Percentiles rank a stretch among this genome's conserved stretches.
Conservation (phyloP, 176 grass and related monocot genomes). For the Raddia guianensis region DNA sequence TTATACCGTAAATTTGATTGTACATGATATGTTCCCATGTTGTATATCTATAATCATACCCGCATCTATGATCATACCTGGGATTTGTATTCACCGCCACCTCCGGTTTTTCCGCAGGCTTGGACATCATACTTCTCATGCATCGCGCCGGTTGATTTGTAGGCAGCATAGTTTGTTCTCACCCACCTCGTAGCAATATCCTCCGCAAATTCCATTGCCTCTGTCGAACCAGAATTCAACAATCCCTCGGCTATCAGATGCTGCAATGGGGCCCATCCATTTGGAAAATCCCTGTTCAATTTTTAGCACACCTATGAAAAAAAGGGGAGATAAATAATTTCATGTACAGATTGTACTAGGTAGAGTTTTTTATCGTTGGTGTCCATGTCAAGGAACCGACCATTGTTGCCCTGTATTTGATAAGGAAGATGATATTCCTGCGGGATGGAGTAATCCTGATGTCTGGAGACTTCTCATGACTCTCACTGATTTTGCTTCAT, state of each 20-base stretch:
- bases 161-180: slow-evolving; percentile 81
- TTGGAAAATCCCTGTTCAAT: slow-evolving; percentile 81
- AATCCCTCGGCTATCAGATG: slow-evolving; percentile 86
- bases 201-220: slow-evolving; percentile 66
- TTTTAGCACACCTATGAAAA: background rate
- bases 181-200: slow-evolving; percentile 86
- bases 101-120: slow-evolving; percentile 68
- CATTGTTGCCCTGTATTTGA: slow-evolving; percentile 80
- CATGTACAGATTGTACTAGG: background rate
- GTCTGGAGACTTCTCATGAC: slow-evolving; percentile 69
- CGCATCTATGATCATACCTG: slow-evolving; percentile 57
- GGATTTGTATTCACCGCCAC: slow-evolving; percentile 82
- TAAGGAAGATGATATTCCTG: slow-evolving; percentile 88
- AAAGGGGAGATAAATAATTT: background rate
- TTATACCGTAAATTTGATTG: too few species aligned
- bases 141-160: slow-evolving; percentile 66
- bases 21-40: too few species aligned
- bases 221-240: slow-evolving; percentile 50
- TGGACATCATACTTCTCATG: slow-evolving; percentile 89
- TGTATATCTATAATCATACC: too few species aligned
- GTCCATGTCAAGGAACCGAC: slow-evolving; percentile 44
- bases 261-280: slow-evolving; percentile 92
- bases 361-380: slow-evolving; percentile 15
- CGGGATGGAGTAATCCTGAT: slow-evolving; percentile 69
- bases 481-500: slow-evolving; percentile 40